Base-by-base conservation (phyloP, 495 filamentous ascomycete species). In the Penicillium macrosclerotiorum region DNA sequence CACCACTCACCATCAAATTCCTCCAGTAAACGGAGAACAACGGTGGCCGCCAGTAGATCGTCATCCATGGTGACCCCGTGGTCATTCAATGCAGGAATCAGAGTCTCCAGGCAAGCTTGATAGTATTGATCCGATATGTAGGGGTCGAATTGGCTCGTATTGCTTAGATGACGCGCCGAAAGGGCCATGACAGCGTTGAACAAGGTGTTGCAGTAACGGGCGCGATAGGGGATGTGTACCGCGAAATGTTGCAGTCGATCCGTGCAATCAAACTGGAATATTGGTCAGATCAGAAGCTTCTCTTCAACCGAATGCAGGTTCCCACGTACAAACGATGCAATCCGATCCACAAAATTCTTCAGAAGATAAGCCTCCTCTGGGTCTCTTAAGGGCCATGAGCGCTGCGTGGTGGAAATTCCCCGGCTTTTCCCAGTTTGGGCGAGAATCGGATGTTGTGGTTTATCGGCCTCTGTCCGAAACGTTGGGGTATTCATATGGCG, bases 11-110 rank as follows among this genome's bases (percentile, higher is more conserved):
- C 72, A 44, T 81, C 75, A 53, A 82, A 79, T 50, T 84, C 82
- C 62, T 84, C 78, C 9, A 81, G 57, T 30, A 82, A 74, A 13
- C 80, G 72, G 16, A 83, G 65, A 42, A 85, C 83, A 6, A 85
- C 78, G 3, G 73, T 77, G 3, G 80, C 77, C 3, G 80, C 79
- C 35, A 85, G 75, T 4, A 81, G 43, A 38, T 80, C 77, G 47
- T 80, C 79, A 37, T 82, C 76, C 37, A 67, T 65, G 2, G 75
- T 62, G 4, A 72, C 68, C 2, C 63, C 69, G 14, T 70, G 63
- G 24, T 80, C 62, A 50, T 75, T 57, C 23, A 76, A 57, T 51
- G 73, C 65, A 0, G 73, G 58, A 7, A 77, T 81, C 2, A 81
- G 68, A 22, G 70, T 52, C 14, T 69, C 68, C 5, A 80, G 58